A percentile compares a stretch with the other conserved stretches of the same genome.
These are phyloP conservation scores for Dictyostelium purpureum DNA, from an alignment of 78 protist species.

Conservation along the genomic window DNA sequence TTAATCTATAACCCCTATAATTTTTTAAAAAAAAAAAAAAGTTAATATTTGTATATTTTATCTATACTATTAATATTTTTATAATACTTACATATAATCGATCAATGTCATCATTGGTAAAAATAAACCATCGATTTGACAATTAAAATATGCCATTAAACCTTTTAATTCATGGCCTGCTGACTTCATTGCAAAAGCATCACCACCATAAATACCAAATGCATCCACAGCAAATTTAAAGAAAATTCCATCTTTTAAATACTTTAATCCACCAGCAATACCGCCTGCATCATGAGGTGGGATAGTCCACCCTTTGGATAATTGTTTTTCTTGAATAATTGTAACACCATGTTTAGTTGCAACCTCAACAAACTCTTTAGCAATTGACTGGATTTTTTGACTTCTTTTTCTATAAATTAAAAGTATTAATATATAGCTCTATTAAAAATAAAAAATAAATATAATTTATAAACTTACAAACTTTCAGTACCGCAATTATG, in stretches of 20 bases:
- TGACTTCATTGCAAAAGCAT: constrained; percentile 73
- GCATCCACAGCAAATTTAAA: constrained; percentile 78
- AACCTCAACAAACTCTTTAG: constrained; percentile 64
- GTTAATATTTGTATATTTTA: too few relatives aligned
- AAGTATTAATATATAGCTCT: not conserved
- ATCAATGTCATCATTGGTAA: constrained; percentile 73
- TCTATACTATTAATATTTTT: too few relatives aligned
- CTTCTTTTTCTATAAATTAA: constrained; percentile 29
- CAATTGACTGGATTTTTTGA: constrained; percentile 46
- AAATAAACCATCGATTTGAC: constrained; percentile 43
- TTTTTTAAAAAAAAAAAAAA: not conserved
- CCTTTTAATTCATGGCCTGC: constrained; percentile 83
- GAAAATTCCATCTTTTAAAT: constrained; percentile 73
- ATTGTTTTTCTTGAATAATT: constrained; percentile 34
- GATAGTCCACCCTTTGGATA: not conserved
- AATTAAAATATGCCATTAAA: constrained; percentile 58
- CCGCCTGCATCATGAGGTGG: constrained; percentile 74
- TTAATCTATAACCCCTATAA: constrained; percentile 72
- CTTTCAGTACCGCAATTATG: constrained; percentile 51
- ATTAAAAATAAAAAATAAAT: not conserved
- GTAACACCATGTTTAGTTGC: constrained; percentile 75
- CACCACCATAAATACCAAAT: constrained; percentile 82
- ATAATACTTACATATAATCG: constrained; percentile 50
- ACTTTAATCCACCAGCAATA: constrained; percentile 84
- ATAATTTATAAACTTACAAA: constrained; percentile 18